These are phyloP conservation scores for Abrus pulchellus DNA, from an alignment of 306 rosid genomes.

Conservation along the genomic window DNA sequence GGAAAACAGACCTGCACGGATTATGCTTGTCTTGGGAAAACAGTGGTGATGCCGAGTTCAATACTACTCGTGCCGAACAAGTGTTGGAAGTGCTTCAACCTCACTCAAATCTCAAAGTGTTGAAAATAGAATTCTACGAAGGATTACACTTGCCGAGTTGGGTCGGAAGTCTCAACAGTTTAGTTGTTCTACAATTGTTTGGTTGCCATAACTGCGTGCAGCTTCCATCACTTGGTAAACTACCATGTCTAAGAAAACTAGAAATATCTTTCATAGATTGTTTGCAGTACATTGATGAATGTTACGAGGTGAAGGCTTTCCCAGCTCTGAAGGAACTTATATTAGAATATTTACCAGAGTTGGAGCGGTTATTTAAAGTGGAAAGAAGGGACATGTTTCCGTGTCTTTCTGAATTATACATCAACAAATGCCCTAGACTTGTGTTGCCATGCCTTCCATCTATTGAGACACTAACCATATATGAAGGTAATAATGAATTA, in stretches of 20 bases:
- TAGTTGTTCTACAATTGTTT: not conserved
- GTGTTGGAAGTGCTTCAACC: not conserved
- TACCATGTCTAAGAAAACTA: not conserved
- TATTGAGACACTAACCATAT: not conserved
- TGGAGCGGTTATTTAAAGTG: not conserved
- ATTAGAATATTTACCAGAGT: not conserved
- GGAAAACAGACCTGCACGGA: not conserved
- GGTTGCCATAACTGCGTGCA: not conserved
- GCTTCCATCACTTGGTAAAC: constrained; percentile 3
- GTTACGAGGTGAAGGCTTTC: not conserved
- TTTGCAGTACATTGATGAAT: not conserved
- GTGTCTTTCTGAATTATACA: not conserved
- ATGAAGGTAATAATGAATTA: not conserved
- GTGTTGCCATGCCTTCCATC: not conserved
- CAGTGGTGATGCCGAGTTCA: no score
- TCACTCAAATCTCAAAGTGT: not conserved
- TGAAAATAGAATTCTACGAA: not conserved
- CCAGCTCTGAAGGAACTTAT: not conserved
- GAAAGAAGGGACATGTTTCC: not conserved
- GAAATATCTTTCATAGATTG: accelerated
- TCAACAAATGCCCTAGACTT: not conserved
- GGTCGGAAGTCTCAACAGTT: not conserved
- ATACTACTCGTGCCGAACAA: not conserved
- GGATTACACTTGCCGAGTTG: not conserved
- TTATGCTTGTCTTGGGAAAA: not conserved